Evolutionary conservation across 768 basidiomycete genomes (phyloP).

Genomic region (Coprinopsis strossmayeri): DNA sequence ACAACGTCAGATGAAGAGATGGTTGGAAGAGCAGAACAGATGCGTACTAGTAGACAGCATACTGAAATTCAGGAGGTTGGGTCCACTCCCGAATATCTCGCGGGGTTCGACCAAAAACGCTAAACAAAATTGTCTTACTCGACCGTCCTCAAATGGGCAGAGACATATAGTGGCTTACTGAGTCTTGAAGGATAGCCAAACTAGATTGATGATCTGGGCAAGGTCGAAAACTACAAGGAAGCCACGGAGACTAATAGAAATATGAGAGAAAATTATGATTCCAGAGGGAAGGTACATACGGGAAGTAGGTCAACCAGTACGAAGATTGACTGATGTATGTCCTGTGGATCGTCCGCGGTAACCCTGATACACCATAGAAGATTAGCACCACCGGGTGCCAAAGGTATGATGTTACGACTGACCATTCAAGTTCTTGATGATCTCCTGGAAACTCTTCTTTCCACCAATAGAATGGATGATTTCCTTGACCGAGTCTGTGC

Average conservation of each 20-base stretch:
- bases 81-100: slow-evolving; percentile 89
- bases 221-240: slow-evolving; percentile 94
- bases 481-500: slow-evolving; percentile 34
- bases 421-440: slow-evolving; percentile 41
- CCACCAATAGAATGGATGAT: slow-evolving; percentile 39
- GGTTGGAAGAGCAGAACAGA: neutral
- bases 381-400: neutral
- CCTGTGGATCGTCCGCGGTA: slow-evolving; percentile 67
- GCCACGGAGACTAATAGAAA: slow-evolving; percentile 64
- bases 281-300: slow-evolving; percentile 42
- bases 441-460: slow-evolving; percentile 37
- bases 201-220: slow-evolving; percentile 88
- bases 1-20: no score
- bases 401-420: slow-evolving; percentile 16
- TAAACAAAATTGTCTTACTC: slow-evolving; percentile 18
- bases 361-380: slow-evolving; percentile 31
- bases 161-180: slow-evolving; percentile 38
- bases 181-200: slow-evolving; percentile 82
- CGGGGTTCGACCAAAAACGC: slow-evolving; percentile 81
- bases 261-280: neutral
- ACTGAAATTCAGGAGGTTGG: slow-evolving; percentile 85
- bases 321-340: slow-evolving; percentile 91
- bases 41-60: slow-evolving; percentile 76
- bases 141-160: slow-evolving; percentile 1
- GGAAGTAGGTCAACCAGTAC: slow-evolving; percentile 93